Base-by-base conservation (phyloP, 768 basidiomycete genomes). In the Sutorius australiensis region DNA sequence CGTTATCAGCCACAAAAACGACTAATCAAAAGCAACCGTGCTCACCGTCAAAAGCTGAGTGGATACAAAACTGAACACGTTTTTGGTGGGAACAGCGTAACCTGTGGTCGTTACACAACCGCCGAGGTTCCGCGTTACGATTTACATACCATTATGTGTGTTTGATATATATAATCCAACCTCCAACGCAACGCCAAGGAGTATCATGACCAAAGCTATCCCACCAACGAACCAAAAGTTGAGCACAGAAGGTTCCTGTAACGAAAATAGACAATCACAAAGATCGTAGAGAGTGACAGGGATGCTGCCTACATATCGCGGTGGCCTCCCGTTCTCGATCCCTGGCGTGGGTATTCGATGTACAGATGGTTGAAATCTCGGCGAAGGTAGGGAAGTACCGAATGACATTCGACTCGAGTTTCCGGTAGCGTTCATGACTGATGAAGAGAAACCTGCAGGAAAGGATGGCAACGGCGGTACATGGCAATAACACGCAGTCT, bases 331-430 rank as follows among this genome's bases (percentile, higher is more conserved):
- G 14, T 63, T 48, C 24, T 61, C 61, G 30, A 57, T 49, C 10
- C 65, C 72, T 13, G 76, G 75, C 2, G 77, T 68, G 13, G 81
- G 82, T 58, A 83, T 81, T 27, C 77, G 65, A 46, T 80, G 72
- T 2, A 75, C 73, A 2, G 77, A 75, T 41, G 76, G 75, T 51
- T 71, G 73, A 59, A 75, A 77, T 53, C 69, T 68, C 46, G 68
- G 65, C 1, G 73, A 74, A 24, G 54, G 51, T 5, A 60, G 61
- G 28, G 51, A 45, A 21, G 16, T 17, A n/a, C 19, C 41, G 9
- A 45, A 39, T 16, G 44, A 3, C 11, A 30, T 9, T 37, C 46
- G 42, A 12, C 27, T 47, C 3, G 50, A 37, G 3, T 10, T 21
- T 11, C 51, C 13, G 19, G 16, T 37, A 17, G 34, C 9, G n/a